Conservation (phyloP, 805 yeast genomes). For the Jamesozyma spencerorum region DNA sequence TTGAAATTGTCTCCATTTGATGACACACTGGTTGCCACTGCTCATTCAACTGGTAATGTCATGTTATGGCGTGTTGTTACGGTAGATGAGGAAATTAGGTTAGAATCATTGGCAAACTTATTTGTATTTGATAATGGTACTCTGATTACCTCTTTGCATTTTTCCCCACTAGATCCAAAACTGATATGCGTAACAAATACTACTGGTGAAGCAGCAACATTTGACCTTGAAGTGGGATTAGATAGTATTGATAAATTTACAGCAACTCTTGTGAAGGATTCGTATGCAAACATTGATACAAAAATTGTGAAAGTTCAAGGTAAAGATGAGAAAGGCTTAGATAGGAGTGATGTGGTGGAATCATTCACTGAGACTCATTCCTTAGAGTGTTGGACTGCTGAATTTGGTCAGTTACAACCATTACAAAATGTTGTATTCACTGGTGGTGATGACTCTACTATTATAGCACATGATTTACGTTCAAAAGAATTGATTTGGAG, state of each 20-base stretch:
- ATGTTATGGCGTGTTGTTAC: constrained; percentile 44
- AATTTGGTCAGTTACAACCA: constrained; percentile 50
- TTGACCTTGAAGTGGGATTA: constrained; percentile 11
- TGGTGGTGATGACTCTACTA: constrained; percentile 83
- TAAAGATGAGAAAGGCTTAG: neutral
- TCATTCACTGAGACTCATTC: constrained; percentile 41
- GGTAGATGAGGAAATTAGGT: constrained; percentile 9
- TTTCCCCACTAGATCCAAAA: constrained; percentile 36
- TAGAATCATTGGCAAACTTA: constrained; percentile 26
- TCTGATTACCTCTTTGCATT: constrained; percentile 58
- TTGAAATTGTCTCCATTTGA: constrained; percentile 57
- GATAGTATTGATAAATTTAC: neutral
- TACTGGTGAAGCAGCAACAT: constrained; percentile 45
- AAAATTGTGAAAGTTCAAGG: constrained; percentile 12
- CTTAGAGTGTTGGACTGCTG: constrained; percentile 84
- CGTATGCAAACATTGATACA: constrained; percentile 7
- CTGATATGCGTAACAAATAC: constrained; percentile 54
- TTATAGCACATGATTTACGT: constrained; percentile 66
- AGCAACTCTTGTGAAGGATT: constrained; percentile 2
- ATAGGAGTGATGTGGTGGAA: constrained; percentile 3
- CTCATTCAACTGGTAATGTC: constrained; percentile 75
- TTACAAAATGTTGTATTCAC: constrained; percentile 54
- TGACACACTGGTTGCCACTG: constrained; percentile 41
- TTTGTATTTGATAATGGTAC: constrained; percentile 41
- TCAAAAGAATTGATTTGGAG: constrained; percentile 26